Evolutionary conservation across 2,329 filamentous ascomycete species (phyloP), one percentile per base, ranked within the genome.

Genomic region (Phialocephala sp.): DNA sequence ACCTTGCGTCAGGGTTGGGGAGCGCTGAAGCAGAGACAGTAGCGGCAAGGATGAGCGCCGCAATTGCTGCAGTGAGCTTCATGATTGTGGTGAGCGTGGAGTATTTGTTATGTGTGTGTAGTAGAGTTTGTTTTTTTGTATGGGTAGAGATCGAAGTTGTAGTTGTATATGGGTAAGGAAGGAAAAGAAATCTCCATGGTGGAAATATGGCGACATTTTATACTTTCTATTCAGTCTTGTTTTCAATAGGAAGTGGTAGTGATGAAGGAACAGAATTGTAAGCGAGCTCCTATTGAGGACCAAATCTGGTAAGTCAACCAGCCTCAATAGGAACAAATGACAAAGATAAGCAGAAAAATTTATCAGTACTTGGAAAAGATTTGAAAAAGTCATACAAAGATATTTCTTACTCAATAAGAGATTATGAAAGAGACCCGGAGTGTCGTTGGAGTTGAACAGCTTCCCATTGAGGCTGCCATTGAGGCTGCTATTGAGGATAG

Each of bases 51-150:
- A 81, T 73, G 60, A 76, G 71, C 62, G 80, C 76, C 57, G 79
- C 72, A 61, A 82, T 71, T 60, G 82, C 64, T 62, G 78, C 72
- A 69, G 79, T 76, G 74, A 84, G 71, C 78, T 83, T 85, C 84
- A 86, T 86, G 61, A 64, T 79, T 74, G 71, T 57, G 57, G 61
- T 59, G 52, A 41, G 56, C 18, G 58, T 24, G 18, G 55, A 36
- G 36, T 27, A 12, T 52, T 60, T 55, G 35, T 52, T 36, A 41
- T 64, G 24, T 66, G 63, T 54, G 63, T 66, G 63, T 57, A 60
- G 66, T n/a, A 67, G 59, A 64, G 43, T 60, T 61, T 39, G 54
- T 24, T 36, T 47, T 37, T 63, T 47, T 36, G 59, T 47, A 35
- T 63, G 54, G 58, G 50, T 54, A 36, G 15, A 57, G 45, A 41